phyloP scores from a whole-genome alignment of 306 rosid species.

The Quillaja saponaria region DNA sequence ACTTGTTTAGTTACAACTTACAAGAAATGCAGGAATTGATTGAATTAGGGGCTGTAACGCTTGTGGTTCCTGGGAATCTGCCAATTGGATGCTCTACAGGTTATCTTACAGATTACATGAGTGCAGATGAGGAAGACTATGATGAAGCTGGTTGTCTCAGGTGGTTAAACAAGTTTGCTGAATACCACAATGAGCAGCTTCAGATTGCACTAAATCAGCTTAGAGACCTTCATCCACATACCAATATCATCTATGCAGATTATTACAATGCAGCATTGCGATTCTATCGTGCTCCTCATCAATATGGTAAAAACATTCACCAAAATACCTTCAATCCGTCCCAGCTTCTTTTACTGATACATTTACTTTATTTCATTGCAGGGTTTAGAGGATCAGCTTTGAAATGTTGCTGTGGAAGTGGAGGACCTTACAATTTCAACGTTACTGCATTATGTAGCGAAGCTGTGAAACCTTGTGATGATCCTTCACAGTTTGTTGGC shows the following conservation, averaged over 20 bases:
- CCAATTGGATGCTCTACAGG: constrained; percentile 57
- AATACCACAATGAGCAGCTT: constrained; percentile 46
- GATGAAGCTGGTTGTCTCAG: constrained; percentile 49
- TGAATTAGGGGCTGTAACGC: no score
- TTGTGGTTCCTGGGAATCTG: constrained; percentile 56
- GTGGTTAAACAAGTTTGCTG: constrained; percentile 60
- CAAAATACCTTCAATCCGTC: no score
- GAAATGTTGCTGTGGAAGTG: no score
- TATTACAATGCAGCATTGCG: constrained; percentile 43
- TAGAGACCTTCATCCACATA: constrained; percentile 39
- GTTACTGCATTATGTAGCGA: no score
- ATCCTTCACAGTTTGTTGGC: no score
- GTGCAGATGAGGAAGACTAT: constrained; percentile 32
- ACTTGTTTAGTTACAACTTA: not conserved
- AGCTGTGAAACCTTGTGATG: no score
- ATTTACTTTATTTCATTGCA: no score
- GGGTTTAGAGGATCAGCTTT: no score
- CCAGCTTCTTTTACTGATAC: no score
- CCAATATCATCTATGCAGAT: no score
- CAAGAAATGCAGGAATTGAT: constrained; percentile 43
- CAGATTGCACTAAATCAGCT: constrained; percentile 36
- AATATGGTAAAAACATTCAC: constrained; percentile 55
- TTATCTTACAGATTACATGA: constrained; percentile 31
- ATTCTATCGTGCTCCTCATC: constrained; percentile 36
- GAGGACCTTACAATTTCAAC: no score